A percentile compares a stretch with the other conserved stretches of the same genome.
phyloP scores from a whole-genome alignment of 2,329 filamentous ascomycete genomes.

The Cladosporium sp. region DNA sequence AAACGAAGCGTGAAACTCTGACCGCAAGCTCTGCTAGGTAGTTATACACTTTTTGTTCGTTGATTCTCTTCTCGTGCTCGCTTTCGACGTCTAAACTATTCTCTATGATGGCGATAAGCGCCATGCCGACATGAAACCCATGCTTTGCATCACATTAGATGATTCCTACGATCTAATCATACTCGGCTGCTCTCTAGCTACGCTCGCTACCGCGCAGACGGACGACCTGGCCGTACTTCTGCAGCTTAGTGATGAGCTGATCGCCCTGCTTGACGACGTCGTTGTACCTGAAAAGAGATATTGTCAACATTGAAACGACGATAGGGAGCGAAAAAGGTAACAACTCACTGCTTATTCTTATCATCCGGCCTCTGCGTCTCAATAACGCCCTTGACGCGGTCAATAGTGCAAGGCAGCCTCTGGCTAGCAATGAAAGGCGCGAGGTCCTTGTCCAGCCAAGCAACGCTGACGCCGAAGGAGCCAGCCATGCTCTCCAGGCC shows the following conservation, averaged over 20 bases:
- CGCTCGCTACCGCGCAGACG: constrained; percentile 91
- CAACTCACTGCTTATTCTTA: constrained; percentile 85
- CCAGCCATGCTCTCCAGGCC: constrained; percentile 96
- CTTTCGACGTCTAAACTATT: background rate
- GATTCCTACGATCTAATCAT: too few relatives aligned
- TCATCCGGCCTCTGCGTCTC: constrained; percentile 97
- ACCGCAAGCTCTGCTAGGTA: too few relatives aligned
- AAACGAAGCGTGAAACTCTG: too few relatives aligned
- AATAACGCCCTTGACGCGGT: constrained; percentile 93
- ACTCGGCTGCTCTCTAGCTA: constrained; percentile 50
- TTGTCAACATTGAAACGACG: background rate
- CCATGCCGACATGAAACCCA: too few relatives aligned
- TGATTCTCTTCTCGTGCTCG: too few relatives aligned
- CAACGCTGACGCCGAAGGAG: constrained; percentile 94
- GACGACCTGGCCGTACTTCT: constrained; percentile 98
- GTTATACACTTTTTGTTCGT: too few relatives aligned
- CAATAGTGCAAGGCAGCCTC: constrained; percentile 93
- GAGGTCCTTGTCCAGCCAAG: constrained; percentile 92
- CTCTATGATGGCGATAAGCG: too few relatives aligned
- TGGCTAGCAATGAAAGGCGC: constrained; percentile 95
- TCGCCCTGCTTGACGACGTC: constrained; percentile 98
- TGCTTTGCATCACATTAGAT: too few relatives aligned
- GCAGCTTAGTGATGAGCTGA: constrained; percentile 95
- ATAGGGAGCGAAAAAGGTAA: too few relatives aligned
- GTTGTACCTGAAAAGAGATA: constrained; percentile 57